Base-by-base conservation (phyloP, 2,329 filamentous ascomycete species). In the Stagonosporopsis cucurbitacearum region DNA sequence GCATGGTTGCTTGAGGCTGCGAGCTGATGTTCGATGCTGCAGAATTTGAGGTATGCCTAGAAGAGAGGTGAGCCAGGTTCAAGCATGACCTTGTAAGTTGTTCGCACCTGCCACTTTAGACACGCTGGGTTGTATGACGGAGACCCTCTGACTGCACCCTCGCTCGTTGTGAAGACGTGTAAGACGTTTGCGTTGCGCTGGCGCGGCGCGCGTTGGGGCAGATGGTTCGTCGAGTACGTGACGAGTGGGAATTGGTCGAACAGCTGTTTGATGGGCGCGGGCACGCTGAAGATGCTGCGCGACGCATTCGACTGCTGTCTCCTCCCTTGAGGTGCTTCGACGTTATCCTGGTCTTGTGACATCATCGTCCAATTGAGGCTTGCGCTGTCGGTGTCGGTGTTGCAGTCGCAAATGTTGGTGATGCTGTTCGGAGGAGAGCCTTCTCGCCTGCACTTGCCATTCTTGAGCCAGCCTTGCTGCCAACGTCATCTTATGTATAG, bases 121-220 rank as follows among this genome's bases (percentile, higher is more conserved):
- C 95, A 99, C 55, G 88, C 86, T 11, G 95, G 95, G 73, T 98
- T 98, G 78, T 89, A 96, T 62, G 91, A 96, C 23, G 92, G 90
- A 26, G 80, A 78, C 4, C 86, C 87, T 35, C 71, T 71, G 52
- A 75, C 74, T 30, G 87, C 89, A 66, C 86, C 88, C n/a, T 82
- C 78, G 1, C 85, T 79, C 13, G 83, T 85, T 57, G 86, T 84
- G 76, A 97, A 98, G 53, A 96, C 81, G 74, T 92, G 92, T 8
- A 99, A 80, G 9, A 85, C 82, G 59, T 85, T 83, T 67, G 78
- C 77, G 58, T 77, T 71, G 63, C 74, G 76, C 49, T 78, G 71
- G 47, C 68, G 78, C 28, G 80, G 82, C 25, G 83, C 79, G 64
- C 88, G 82, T 49, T 82, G 79, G 30, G 93, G 93, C 7, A 96